These are phyloP conservation scores for Mycena citricolor DNA, from an alignment of 1,284 basidiomycete genomes.

Conservation along the genomic window DNA sequence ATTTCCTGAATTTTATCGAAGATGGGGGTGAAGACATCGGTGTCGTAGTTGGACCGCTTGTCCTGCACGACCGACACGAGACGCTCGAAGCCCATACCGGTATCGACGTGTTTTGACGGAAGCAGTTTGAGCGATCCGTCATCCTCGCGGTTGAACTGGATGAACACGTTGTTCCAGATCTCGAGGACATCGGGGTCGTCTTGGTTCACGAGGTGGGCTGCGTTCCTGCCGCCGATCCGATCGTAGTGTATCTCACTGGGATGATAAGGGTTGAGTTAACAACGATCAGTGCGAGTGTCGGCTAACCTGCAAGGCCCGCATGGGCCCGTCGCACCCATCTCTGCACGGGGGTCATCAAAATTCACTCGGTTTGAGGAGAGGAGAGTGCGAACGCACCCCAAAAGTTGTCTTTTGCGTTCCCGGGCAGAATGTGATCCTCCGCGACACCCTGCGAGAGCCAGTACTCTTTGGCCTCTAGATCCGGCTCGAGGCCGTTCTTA, in stretches of 20 bases:
- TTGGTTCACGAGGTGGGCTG: slow-evolving; percentile 87
- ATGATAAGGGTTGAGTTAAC: slow-evolving; percentile 9
- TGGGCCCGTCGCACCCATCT: slow-evolving; percentile 98
- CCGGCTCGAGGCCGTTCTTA: slow-evolving; percentile 84
- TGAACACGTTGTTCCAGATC: slow-evolving; percentile 99
- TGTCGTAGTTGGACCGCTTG: slow-evolving; percentile 95
- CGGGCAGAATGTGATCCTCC: slow-evolving; percentile 91
- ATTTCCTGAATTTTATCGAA: slow-evolving; percentile 87
- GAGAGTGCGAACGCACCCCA: slow-evolving; percentile 48
- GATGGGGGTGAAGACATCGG: slow-evolving; percentile 90
- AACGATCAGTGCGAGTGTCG: slow-evolving; percentile 49
- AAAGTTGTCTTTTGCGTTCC: slow-evolving; percentile 96
- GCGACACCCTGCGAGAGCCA: slow-evolving; percentile 88
- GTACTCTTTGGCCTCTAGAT: slow-evolving; percentile 82
- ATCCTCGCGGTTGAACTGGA: slow-evolving; percentile 95
- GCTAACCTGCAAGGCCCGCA: slow-evolving; percentile 91
- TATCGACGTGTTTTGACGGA: slow-evolving; percentile 95
- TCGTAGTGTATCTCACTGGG: slow-evolving; percentile 94
- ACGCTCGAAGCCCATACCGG: slow-evolving; percentile 98
- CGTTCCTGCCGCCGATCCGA: slow-evolving; percentile 92
- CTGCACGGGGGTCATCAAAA: slow-evolving; percentile 61
- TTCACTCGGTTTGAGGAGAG: slow-evolving; percentile 7
- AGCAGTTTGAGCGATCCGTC: slow-evolving; percentile 80
- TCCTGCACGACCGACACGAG: slow-evolving; percentile 93
- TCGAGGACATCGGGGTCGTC: slow-evolving; percentile 96